Evolutionary conservation across 2,329 filamentous ascomycete species (phyloP).

Genomic region (Bipolaris zeicola): DNA sequence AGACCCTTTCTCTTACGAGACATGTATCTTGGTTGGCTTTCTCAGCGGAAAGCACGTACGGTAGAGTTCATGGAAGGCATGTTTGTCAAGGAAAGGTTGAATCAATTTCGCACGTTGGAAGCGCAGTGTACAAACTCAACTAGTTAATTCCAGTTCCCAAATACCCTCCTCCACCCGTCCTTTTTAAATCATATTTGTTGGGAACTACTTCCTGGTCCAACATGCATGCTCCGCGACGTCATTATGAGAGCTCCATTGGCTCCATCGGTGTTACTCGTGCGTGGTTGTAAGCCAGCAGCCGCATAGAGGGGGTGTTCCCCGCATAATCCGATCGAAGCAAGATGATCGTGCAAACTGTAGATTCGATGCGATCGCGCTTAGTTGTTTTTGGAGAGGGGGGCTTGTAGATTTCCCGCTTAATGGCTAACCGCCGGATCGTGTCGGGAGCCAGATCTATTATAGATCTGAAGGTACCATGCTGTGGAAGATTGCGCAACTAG

Average conservation of each 20-base stretch:
- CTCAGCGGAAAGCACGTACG: neutral
- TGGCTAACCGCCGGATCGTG: neutral
- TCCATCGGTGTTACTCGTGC: conserved; percentile 12
- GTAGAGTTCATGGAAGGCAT: conserved; percentile 14
- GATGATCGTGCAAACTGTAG: neutral
- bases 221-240: conserved; percentile 16
- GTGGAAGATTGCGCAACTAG: neutral
- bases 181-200: neutral
- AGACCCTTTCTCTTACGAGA: neutral
- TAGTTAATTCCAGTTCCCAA: neutral
- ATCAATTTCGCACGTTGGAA: neutral
- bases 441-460: neutral
- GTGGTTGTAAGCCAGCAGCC: conserved; percentile 8
- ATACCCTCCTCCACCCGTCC: neutral
- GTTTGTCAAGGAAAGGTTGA: neutral
- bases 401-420: neutral
- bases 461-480: neutral
- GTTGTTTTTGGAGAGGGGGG: neutral
- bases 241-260: conserved; percentile 25
- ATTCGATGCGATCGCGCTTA: neutral
- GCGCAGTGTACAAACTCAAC: neutral
- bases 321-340: neutral
- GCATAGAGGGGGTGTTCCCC: neutral
- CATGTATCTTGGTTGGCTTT: neutral
- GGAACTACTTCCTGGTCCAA: neutral